Base-by-base conservation (phyloP, 768 basidiomycete species). In the Albatrellus ellisii region DNA sequence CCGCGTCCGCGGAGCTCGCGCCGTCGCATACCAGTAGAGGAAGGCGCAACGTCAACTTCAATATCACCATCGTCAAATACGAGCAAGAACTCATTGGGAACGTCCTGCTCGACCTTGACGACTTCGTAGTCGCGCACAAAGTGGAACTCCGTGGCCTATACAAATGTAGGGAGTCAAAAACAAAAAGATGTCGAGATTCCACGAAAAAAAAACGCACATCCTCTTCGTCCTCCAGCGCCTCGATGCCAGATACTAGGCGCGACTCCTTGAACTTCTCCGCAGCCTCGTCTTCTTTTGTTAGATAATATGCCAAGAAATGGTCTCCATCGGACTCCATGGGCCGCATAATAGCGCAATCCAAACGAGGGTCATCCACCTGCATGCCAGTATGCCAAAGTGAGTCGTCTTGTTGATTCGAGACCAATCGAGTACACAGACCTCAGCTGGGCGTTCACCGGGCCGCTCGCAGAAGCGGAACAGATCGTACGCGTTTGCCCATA, bases 401-500 rank as follows among this genome's bases (percentile, higher is more conserved):
- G 8, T 4, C 18, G 18, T 4, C 22, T 3, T 15, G 20, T 22
- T 40, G 27, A 46, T 4, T 11, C 18, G 7, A 2, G 8, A 31
- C 12, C 6, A 29, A 10, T n/a, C 11, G 26, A 11, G 20, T 29
- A 28, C 22, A 61, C 74, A 42, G 41, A 85, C 85, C 49, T 88
- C 85, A 6, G 71, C 52, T 11, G 71, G 52, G 34, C 78, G 66
- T 43, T 90, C 87, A n/a, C 87, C 87, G 12, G 87, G 87, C 15
- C 86, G 66, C 56, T 91, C 87, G 9, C 77, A 77, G 56, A 91
- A 90, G 44, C 79, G 66, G 67, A 90, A 88, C 41, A 91, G 57
- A 57, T 90, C 87, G 55, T 89, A 88, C 47, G 81, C 80, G 55
- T 88, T 92, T 31, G 85, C 75, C 87, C 88, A 94, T 27, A 90